Percentiles rank a stretch among this genome's conserved stretches.
phyloP scores from a whole-genome alignment of 75 land plant genomes.

The Azolla pinnata region DNA sequence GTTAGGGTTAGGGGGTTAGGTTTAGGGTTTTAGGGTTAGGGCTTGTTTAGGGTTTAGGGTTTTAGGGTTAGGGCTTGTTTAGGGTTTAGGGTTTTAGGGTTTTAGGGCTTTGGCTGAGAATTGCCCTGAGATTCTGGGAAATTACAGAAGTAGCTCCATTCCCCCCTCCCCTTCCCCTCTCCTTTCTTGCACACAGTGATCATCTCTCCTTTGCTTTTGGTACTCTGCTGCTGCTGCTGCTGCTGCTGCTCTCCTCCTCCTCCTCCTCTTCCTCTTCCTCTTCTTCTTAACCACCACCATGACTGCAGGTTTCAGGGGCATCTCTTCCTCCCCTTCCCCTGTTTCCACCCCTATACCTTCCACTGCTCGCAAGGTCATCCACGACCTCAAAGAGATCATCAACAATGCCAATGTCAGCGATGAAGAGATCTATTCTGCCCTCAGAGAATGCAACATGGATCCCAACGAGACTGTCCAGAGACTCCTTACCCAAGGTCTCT shows the following conservation, averaged over 20 bases:
- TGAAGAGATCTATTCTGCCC: slow-evolving; percentile 72
- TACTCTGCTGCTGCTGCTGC: background rate
- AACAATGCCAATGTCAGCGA: slow-evolving; percentile 62
- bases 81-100: background rate
- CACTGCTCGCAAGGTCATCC: slow-evolving; percentile 50
- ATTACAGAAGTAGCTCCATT: background rate
- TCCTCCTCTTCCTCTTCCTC: background rate
- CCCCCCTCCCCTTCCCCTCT: background rate
- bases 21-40: background rate
- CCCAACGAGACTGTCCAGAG: slow-evolving; percentile 68
- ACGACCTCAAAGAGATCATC: slow-evolving; percentile 72
- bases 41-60: background rate
- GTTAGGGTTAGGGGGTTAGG: background rate
- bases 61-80: background rate
- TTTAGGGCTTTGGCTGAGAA: background rate
- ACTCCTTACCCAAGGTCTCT: slow-evolving; percentile 65
- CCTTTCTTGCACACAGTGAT: background rate
- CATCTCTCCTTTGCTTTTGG: background rate
- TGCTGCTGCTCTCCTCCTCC: background rate
- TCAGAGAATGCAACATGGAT: slow-evolving; percentile 81
- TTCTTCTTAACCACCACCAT: background rate
- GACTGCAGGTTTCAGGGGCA: no score
- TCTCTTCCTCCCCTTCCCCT: background rate
- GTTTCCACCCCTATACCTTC: slow-evolving; percentile 28
- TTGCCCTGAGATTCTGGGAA: background rate